phyloP scores from a whole-genome alignment of 2,329 filamentous ascomycete species.

The Trichophyton simii region DNA sequence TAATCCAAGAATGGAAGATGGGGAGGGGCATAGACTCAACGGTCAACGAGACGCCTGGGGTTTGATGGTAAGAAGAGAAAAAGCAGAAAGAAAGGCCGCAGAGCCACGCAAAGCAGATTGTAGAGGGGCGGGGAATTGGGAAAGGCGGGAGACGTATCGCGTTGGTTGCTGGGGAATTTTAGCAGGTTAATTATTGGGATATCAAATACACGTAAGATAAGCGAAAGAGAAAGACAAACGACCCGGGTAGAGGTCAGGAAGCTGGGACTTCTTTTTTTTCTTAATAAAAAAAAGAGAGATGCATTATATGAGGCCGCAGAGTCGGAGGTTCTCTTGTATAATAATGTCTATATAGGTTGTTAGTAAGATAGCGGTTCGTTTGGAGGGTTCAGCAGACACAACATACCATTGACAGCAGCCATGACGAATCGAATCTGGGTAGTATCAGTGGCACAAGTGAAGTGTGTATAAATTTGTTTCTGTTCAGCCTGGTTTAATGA shows the following conservation, averaged over 20 bases:
- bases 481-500: slow-evolving; percentile 97
- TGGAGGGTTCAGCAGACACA: too few relatives aligned
- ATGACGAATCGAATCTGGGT: slow-evolving; percentile 99
- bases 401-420: slow-evolving; percentile 92
- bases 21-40: neutral
- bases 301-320: slow-evolving; percentile 87
- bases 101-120: neutral
- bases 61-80: neutral
- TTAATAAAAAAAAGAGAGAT: neutral
- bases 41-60: neutral
- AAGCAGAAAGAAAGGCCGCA: neutral
- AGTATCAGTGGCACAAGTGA: slow-evolving; percentile 96
- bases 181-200: slow-evolving; percentile 1
- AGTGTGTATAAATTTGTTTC: slow-evolving; percentile 99
- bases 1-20: neutral
- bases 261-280: slow-evolving; percentile 10
- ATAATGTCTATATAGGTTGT: slow-evolving; percentile 67
- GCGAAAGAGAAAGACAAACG: slow-evolving; percentile 4
- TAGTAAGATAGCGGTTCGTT: neutral
- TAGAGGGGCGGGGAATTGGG: neutral
- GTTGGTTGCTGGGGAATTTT: slow-evolving; percentile 1
- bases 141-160: neutral
- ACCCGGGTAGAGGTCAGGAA: slow-evolving; percentile 23
- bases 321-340: slow-evolving; percentile 96
- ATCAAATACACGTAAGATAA: slow-evolving; percentile 7